Base-by-base conservation (phyloP, 495 filamentous ascomycete species). In the Penicillium macrosclerotiorum region DNA sequence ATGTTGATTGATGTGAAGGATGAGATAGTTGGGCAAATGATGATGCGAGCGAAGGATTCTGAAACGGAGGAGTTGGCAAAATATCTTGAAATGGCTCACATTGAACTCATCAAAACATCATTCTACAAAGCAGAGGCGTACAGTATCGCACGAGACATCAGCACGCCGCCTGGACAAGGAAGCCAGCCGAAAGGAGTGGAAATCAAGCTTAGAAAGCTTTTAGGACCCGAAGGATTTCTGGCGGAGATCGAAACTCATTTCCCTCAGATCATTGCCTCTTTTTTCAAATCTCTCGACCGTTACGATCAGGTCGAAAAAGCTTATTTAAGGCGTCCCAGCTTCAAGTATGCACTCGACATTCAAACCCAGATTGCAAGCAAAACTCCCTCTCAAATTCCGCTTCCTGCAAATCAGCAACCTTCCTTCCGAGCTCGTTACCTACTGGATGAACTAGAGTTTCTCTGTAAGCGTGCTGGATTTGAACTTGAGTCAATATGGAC, bases 91-190 rank as follows among this genome's bases (percentile, higher is more conserved):
- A 57, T 74, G 23, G 65, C 77, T 3, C 71, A 76, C 13, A 58
- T 67, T 17, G 71, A 86, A 11, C 67, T 94, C 16, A 52, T 94
- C 24, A 64, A 73, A 24, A 65, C 63, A n/a, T 85, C 81, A 17
- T 96, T 97, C 55, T 77, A 83, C 32, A 92, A 88, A 64, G 79
- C 85, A 9, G 76, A 89, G 32, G 89, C 90, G 17, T 97, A 97
- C 65, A 81, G 85, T 45, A 81, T 95, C 40, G 84, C 87, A 4
- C 78, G 84, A 55, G 90, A 95, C 60, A 83, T 90, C 49, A 78
- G 78, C 55, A 67, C 79, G 18, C 74, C 80, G 13, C 78, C 75
- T 31, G 59, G 71, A 33, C 73, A 80, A 42, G 68, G 57, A 33
- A 59, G 63, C 16, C 61, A 74, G 40, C 71, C 75, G n/a, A 73